Evolutionary conservation across 2,329 filamentous ascomycete species (phyloP).

Genomic region (Aspergillus spinulosporus): DNA sequence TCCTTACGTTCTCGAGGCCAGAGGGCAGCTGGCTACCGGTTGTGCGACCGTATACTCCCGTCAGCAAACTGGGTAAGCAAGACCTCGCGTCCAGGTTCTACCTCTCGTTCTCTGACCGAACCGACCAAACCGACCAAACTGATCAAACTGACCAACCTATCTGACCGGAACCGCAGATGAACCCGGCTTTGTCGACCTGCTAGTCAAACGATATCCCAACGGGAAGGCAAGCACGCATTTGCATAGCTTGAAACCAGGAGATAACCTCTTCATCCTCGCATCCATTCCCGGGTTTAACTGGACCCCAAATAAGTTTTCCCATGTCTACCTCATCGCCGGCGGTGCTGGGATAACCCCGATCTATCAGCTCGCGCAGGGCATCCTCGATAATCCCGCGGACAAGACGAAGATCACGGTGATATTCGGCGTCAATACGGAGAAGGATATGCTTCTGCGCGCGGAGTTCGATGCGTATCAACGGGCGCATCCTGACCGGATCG

Average conservation of each 20-base stretch:
- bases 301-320: conserved; percentile 50
- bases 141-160: background rate
- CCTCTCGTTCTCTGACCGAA: background rate
- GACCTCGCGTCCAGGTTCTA: conserved; percentile 3
- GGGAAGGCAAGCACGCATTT: conserved; percentile 66
- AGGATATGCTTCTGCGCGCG: conserved; percentile 59
- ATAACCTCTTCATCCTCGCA: conserved; percentile 59
- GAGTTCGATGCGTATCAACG: conserved; percentile 57
- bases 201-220: conserved; percentile 68
- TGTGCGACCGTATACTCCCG: conserved; percentile 66
- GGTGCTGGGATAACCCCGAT: conserved; percentile 72
- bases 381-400: conserved; percentile 63
- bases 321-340: conserved; percentile 67
- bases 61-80: conserved; percentile 53
- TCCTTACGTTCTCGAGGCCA: conserved; percentile 63
- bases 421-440: conserved; percentile 65
- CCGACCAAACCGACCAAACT: too few relatives aligned
- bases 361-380: conserved; percentile 64
- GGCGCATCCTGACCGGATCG: conserved; percentile 57
- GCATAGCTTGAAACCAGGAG: conserved; percentile 66
- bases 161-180: conserved; percentile 41
- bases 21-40: conserved; percentile 59
- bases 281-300: conserved; percentile 58
- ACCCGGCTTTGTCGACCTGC: conserved; percentile 60
- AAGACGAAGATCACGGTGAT: conserved; percentile 64